Evolutionary conservation across 2,329 filamentous ascomycete species (phyloP).

Genomic region (Basipetospora chlamydospora): DNA sequence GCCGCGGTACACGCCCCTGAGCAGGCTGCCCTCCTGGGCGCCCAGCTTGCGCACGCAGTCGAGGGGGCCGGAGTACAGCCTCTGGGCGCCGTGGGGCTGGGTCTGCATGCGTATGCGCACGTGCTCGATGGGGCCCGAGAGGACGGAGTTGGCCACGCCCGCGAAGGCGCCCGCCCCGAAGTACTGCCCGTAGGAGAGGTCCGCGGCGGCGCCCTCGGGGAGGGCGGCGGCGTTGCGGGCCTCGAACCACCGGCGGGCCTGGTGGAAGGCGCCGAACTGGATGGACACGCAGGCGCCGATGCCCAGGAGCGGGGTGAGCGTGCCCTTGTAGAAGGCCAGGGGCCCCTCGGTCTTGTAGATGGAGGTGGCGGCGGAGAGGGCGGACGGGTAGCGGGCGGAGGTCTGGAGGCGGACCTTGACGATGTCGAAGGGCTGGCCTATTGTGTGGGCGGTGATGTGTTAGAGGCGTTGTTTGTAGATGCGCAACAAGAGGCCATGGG

Average conservation of each 20-base stretch:
- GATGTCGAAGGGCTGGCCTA: slow-evolving; percentile 69
- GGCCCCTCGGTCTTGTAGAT: slow-evolving; percentile 84
- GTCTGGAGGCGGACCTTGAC: slow-evolving; percentile 97
- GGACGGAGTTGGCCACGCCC: slow-evolving; percentile 73
- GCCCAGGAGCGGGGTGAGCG: slow-evolving; percentile 81
- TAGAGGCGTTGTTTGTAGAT: not conserved
- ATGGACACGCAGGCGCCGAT: slow-evolving; percentile 97
- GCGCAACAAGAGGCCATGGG: not conserved
- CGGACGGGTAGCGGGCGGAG: slow-evolving; percentile 63
- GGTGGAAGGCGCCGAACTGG: slow-evolving; percentile 95
- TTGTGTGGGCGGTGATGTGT: not conserved
- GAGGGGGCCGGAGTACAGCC: slow-evolving; percentile 69
- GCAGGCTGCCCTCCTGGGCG: slow-evolving; percentile 34
- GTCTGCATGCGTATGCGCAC: slow-evolving; percentile 92
- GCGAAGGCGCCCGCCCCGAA: slow-evolving; percentile 85
- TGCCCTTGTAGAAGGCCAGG: slow-evolving; percentile 95
- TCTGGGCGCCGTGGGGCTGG: slow-evolving; percentile 71
- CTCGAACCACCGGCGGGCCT: slow-evolving; percentile 77
- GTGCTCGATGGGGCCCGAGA: slow-evolving; percentile 91
- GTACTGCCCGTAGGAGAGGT: slow-evolving; percentile 73
- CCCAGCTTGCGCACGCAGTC: slow-evolving; percentile 84
- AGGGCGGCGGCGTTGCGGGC: slow-evolving; percentile 48
- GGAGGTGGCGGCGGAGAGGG: slow-evolving; percentile 62
- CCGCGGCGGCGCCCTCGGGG: slow-evolving; percentile 25
- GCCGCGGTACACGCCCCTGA: slow-evolving; percentile 72